These are phyloP conservation scores for Bocquillonia castaneifolia DNA, from an alignment of 441 rosid genomes.

Conservation along the genomic window DNA sequence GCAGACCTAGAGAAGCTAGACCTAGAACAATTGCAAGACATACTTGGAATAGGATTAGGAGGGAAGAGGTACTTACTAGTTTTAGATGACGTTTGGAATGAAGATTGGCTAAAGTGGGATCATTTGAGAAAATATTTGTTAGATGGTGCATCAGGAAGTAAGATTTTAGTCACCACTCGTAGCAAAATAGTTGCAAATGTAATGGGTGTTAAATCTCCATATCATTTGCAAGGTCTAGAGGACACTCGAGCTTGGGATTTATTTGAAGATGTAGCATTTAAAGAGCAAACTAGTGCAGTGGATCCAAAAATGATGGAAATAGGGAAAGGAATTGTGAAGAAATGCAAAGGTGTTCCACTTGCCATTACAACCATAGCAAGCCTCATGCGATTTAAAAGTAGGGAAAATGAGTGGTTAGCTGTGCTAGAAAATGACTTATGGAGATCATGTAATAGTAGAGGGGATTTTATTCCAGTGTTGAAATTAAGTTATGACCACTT, in stretches of 20 bases:
- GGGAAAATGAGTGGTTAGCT: background rate
- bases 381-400: background rate
- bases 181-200: slow-evolving; percentile 7
- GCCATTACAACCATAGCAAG: slow-evolving; percentile 4
- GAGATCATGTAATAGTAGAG: background rate
- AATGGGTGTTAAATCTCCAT: background rate
- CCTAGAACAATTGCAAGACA: slow-evolving; percentile 1
- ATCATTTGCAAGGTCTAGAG: slow-evolving; percentile 1
- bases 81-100: slow-evolving; percentile 30
- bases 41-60: background rate
- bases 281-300: background rate
- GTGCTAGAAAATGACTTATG: background rate
- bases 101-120: slow-evolving; percentile 17
- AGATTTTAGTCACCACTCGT: slow-evolving; percentile 19
- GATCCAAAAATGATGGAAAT: background rate
- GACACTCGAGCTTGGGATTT: slow-evolving; percentile 2
- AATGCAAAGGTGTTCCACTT: slow-evolving; percentile 24
- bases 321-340: slow-evolving; percentile 18
- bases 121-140: background rate
- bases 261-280: slow-evolving; percentile 2
- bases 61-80: slow-evolving; percentile 20
- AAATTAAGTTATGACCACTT: slow-evolving; percentile 2
- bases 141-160: slow-evolving; percentile 9
- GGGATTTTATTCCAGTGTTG: background rate
- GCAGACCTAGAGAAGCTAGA: background rate